Base-by-base conservation (phyloP, 2,329 filamentous ascomycete species). In the Teratosphaeriaceae sp. region DNA sequence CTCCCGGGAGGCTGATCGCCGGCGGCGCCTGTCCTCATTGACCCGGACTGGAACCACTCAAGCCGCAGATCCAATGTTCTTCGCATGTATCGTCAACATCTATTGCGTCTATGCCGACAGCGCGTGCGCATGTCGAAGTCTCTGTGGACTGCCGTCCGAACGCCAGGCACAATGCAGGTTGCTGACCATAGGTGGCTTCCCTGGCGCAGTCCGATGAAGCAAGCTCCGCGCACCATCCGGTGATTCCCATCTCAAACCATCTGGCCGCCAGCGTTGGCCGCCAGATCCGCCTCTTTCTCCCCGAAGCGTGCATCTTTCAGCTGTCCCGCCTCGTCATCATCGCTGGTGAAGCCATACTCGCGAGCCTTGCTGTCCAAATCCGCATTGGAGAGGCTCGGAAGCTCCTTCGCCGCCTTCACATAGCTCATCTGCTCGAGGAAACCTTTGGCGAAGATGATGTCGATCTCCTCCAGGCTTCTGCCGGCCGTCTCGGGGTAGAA, bases 381-480 rank as follows among this genome's bases (percentile, higher is more conserved):
- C 20, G 20, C 27, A 19, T 42, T 60, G 27, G 57, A 54, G 37
- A 65, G 51, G 21, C 45, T 33, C 9, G 63, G 62, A 12, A 65
- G 50, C 50, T 64, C 55, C 52, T 63, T 59, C 9, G 60, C 58
- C 6, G 61, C 62, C 9, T 47, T 49, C 13, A 64, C 62, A 38
- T 64, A 38, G 36, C 8, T 40, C 39, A 34, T 34, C 27, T n/a
- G n/a, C n/a, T n/a, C 29, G 34, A 42, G 20, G 18, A 22, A 35
- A 29, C 39, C 36, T 44, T 59, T 57, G 18, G 56, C 56, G 44
- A 60, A 60, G 48, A 62, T 59, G 30, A 55, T 69, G 15, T 77
- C 73, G 39, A 79, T 74, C 55, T 80, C 76, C 27, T 76, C 75
- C 0, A 76, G 73, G 46, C 76, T 75, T n/a, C 63, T 67, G 40